A percentile compares a stretch with the other conserved stretches of the same genome.
Conservation (phyloP, 306 rosid species). For the Sophora flavescens region DNA sequence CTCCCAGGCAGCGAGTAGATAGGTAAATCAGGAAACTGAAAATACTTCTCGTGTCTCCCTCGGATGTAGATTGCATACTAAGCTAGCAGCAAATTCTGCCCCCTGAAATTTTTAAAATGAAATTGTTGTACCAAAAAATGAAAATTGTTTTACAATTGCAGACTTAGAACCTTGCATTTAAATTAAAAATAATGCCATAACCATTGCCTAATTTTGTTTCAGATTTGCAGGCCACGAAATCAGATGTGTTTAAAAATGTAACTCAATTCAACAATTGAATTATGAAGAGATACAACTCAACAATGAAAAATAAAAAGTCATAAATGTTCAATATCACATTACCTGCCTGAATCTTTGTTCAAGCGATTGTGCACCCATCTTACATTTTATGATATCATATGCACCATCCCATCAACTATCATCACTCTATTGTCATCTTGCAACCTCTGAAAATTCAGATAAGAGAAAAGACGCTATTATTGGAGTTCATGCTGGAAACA, state of each 20-base stretch:
- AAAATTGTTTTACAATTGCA: not conserved
- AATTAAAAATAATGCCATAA: not conserved
- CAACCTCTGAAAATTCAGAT: conserved; percentile 69
- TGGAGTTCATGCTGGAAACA: conserved; percentile 21
- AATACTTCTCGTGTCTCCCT: conserved; percentile 30
- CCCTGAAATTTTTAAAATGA: conserved; percentile 46
- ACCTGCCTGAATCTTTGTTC: conserved; percentile 43
- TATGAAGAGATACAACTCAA: conserved; percentile 5
- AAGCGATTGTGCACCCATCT: conserved; percentile 35
- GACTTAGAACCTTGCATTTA: not conserved
- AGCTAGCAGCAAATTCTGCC: conserved; percentile 43
- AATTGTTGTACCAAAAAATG: not conserved
- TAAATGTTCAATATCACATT: conserved; percentile 1
- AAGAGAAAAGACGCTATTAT: conserved; percentile 10
- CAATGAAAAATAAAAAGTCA: conserved; percentile 4
- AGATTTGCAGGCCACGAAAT: conserved; percentile 14
- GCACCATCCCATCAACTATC: conserved; percentile 78
- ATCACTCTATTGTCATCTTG: conserved; percentile 89
- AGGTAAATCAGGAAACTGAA: conserved; percentile 1
- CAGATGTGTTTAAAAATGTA: not conserved
- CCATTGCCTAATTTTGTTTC: not conserved
- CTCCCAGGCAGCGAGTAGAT: conserved; percentile 17
- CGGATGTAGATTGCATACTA: not conserved
- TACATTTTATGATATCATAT: conserved; percentile 67
- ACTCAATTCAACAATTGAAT: conserved; percentile 4